These are phyloP conservation scores for Pseudogymnoascus sp. DNA, from an alignment of 2,329 filamentous ascomycete genomes.

Conservation along the genomic window DNA sequence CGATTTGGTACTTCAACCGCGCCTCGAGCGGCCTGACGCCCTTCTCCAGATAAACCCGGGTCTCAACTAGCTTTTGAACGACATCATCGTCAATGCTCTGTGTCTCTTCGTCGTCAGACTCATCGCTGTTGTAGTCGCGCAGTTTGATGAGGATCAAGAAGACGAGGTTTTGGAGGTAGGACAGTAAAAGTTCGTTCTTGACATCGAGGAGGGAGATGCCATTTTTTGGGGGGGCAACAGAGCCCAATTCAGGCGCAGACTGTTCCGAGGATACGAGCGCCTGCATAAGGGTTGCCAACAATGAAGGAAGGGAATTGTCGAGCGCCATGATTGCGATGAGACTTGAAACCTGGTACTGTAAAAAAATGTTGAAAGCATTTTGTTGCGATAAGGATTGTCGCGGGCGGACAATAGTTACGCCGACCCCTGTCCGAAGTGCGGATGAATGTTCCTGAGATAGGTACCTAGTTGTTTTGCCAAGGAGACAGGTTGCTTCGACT, in stretches of 20 bases:
- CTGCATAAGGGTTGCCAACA: constrained; percentile 46
- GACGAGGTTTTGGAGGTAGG: constrained; percentile 89
- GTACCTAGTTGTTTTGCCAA: constrained; percentile 6
- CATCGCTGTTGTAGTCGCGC: constrained; percentile 39
- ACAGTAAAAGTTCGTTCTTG: constrained; percentile 95
- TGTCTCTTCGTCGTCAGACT: constrained; percentile 29
- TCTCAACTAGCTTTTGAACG: constrained; percentile 78
- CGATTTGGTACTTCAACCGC: constrained; percentile 88
- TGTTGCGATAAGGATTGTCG: constrained; percentile 7
- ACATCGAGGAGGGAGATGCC: constrained; percentile 91
- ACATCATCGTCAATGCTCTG: constrained; percentile 53
- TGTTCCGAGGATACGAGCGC: constrained; percentile 51
- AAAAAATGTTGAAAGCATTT: constrained; percentile 11
- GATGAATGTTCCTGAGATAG: constrained; percentile 6
- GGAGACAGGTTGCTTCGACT: constrained; percentile 6
- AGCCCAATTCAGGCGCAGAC: constrained; percentile 51
- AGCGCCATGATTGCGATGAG: constrained; percentile 35
- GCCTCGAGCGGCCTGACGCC: constrained; percentile 85
- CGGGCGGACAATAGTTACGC: background rate
- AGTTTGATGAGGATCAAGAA: constrained; percentile 79
- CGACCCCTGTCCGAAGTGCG: background rate
- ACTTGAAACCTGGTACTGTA: background rate
- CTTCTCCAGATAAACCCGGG: constrained; percentile 87
- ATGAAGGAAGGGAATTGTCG: constrained; percentile 38
- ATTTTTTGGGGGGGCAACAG: constrained; percentile 64